A percentile compares a stretch with the other conserved stretches of the same genome.
Evolutionary conservation across 177 flowering plant species (phyloP).

Genomic region (Vitis hybrid): DNA sequence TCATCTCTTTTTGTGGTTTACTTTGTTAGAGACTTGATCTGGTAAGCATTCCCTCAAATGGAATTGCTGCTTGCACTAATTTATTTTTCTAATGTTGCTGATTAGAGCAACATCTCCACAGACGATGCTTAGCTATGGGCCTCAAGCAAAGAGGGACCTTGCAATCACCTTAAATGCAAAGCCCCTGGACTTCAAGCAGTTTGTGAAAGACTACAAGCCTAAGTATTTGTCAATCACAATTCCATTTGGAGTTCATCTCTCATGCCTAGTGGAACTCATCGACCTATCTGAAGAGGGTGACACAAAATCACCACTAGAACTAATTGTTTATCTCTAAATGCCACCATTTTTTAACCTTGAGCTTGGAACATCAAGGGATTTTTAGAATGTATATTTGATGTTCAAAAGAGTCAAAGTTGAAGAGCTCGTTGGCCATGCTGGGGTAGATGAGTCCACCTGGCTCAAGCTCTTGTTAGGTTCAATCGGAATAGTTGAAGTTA

Average conservation of each 20-base stretch:
- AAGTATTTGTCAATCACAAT: slow-evolving; percentile 7
- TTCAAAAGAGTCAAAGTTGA: slow-evolving; percentile 60
- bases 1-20: not conserved
- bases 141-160: slow-evolving; percentile 26
- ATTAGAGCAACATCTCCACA: slow-evolving; percentile 45
- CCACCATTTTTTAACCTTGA: slow-evolving; percentile 68
- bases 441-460: slow-evolving; percentile 45
- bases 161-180: slow-evolving; percentile 44
- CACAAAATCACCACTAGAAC: slow-evolving; percentile 57
- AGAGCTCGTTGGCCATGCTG: slow-evolving; percentile 46
- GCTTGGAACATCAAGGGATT: slow-evolving; percentile 52
- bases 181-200: slow-evolving; percentile 86
- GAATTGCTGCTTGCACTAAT: not conserved
- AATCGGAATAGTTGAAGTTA: slow-evolving; percentile 29
- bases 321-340: slow-evolving; percentile 44
- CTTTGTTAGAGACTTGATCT: slow-evolving; percentile 48
- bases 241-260: slow-evolving; percentile 28
- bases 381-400: slow-evolving; percentile 65
- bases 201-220: slow-evolving; percentile 62
- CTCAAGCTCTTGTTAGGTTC: slow-evolving; percentile 45
- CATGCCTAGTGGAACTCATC: slow-evolving; percentile 48
- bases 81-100: slow-evolving; percentile 17
- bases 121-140: slow-evolving; percentile 38
- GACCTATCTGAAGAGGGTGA: slow-evolving; percentile 37
- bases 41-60: not conserved